A percentile compares a stretch with the other conserved stretches of the same genome.
phyloP scores from a whole-genome alignment of 169 alveolate species.

The Cryptosporidium canis region DNA sequence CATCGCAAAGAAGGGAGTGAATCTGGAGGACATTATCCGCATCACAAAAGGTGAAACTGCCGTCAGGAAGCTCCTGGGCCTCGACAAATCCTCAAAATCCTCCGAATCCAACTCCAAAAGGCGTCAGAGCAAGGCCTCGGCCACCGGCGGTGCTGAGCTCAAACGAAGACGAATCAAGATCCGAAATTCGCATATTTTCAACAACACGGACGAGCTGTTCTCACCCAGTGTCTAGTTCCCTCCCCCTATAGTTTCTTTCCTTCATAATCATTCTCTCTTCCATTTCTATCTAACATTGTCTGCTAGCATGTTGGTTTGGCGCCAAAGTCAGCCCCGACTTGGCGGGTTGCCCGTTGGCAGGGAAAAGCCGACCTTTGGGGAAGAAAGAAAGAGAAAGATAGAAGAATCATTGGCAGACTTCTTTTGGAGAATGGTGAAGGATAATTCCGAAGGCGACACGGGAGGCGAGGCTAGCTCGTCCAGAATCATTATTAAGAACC shows the following conservation, averaged over 20 bases:
- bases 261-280: no score
- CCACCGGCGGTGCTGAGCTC: not conserved
- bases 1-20: conserved; percentile 3
- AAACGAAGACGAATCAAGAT: conserved; percentile 49
- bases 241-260: not conserved
- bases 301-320: not conserved
- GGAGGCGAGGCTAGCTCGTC: conserved; percentile 38
- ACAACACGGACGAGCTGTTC: conserved; percentile 44
- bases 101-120: not conserved
- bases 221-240: not conserved
- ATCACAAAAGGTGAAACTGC: conserved; percentile 42
- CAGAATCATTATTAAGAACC: conserved; percentile 81
- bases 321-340: not conserved
- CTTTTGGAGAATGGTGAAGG: not conserved
- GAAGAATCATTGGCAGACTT: not conserved
- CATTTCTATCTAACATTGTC: not conserved
- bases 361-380: not conserved
- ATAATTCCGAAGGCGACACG: not conserved
- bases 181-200: conserved; percentile 47
- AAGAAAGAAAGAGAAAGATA: not conserved
- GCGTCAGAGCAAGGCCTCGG: conserved; percentile 11
- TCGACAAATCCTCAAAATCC: not conserved
- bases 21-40: conserved; percentile 56
- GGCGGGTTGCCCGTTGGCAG: not conserved
- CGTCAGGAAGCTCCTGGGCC: conserved; percentile 51